phyloP scores from a whole-genome alignment of 108 stramenopile species.

The Tribonema minus region DNA sequence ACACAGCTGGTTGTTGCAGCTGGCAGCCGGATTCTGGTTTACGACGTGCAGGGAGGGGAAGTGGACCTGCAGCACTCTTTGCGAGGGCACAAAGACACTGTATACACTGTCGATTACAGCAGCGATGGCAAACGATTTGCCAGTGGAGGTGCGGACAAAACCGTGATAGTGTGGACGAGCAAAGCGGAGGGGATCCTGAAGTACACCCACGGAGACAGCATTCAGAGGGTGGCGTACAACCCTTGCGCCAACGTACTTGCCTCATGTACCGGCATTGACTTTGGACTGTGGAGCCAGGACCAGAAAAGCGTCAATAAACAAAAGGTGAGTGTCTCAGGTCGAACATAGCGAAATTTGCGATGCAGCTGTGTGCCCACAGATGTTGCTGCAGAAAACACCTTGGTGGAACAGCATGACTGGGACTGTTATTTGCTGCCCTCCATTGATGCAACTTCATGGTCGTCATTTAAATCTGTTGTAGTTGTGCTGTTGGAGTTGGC shows the following conservation, averaged over 20 bases:
- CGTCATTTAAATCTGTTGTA: too few relatives aligned
- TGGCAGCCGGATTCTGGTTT: conserved; percentile 57
- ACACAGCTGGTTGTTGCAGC: conserved; percentile 55
- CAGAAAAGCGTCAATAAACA: conserved; percentile 61
- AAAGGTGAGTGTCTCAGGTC: conserved; percentile 47
- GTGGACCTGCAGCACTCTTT: conserved; percentile 53
- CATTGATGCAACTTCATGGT: too few relatives aligned
- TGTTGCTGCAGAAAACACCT: too few relatives aligned
- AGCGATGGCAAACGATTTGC: conserved; percentile 59
- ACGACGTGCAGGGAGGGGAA: conserved; percentile 38
- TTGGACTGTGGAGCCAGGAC: conserved; percentile 63
- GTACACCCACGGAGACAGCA: conserved; percentile 61
- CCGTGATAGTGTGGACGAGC: conserved; percentile 66
- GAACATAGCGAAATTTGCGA: too few relatives aligned
- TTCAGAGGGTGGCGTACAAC: conserved; percentile 61
- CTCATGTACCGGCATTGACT: conserved; percentile 63
- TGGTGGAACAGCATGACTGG: too few relatives aligned
- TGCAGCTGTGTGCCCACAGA: too few relatives aligned
- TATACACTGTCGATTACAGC: conserved; percentile 55
- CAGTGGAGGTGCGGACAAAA: conserved; percentile 67
- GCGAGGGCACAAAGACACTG: conserved; percentile 49
- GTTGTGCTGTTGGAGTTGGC: too few relatives aligned
- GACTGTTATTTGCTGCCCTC: too few relatives aligned
- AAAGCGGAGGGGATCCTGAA: conserved; percentile 64
- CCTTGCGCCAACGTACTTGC: conserved; percentile 57